Conservation (phyloP, 306 rosid genomes). For the Nissolia schottii region DNA sequence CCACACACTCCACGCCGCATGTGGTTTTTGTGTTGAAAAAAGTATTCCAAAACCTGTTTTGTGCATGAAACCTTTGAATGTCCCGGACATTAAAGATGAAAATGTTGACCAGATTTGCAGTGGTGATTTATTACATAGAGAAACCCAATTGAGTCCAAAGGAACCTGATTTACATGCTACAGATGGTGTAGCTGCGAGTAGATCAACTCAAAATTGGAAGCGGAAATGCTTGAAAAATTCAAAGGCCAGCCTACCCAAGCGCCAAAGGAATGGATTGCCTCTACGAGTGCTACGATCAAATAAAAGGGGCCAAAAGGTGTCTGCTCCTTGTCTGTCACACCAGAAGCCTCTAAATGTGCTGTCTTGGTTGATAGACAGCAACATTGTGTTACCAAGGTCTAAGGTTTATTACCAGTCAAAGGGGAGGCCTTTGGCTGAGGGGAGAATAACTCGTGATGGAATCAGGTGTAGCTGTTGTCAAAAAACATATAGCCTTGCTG, state of each 20-base stretch:
- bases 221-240: constrained; percentile 22
- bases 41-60: constrained; percentile 14
- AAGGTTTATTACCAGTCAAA: constrained; percentile 47
- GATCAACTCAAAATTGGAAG: constrained; percentile 26
- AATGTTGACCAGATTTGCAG: constrained; percentile 13
- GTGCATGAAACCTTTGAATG: constrained; percentile 21
- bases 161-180: not conserved
- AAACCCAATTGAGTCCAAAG: constrained; percentile 31
- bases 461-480: constrained; percentile 78
- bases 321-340: constrained; percentile 36
- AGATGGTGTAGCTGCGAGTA: constrained; percentile 14
- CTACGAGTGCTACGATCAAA: constrained; percentile 42
- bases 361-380: constrained; percentile 84
- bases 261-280: constrained; percentile 22
- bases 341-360: constrained; percentile 54
- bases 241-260: constrained; percentile 21
- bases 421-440: constrained; percentile 34
- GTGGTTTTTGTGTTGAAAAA: constrained; percentile 34
- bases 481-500: constrained; percentile 36
- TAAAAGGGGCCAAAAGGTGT: constrained; percentile 54
- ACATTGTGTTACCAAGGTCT: constrained; percentile 56
- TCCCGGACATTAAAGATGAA: constrained; percentile 13
- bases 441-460: constrained; percentile 64
- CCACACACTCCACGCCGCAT: constrained; percentile 38
- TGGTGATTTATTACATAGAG: constrained; percentile 10